A percentile compares a stretch with the other conserved stretches of the same genome.
Evolutionary conservation across 2,329 filamentous ascomycete species (phyloP).

Genomic region (Arthrobotrys conoides): DNA sequence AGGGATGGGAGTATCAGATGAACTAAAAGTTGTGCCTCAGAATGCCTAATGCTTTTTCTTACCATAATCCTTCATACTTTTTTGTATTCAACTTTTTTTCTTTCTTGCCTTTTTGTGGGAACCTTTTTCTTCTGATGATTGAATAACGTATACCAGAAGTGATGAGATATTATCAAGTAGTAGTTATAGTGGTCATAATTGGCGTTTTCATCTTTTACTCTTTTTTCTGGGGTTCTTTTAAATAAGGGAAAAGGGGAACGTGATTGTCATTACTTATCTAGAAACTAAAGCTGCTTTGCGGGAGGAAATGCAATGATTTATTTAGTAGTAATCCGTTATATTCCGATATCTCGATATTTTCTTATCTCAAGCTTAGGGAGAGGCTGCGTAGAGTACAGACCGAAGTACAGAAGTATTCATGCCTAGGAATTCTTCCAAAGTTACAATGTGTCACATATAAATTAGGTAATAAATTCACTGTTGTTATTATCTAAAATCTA

Average conservation of each 20-base stretch:
- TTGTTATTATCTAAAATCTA: too few relatives aligned
- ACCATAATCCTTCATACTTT: not conserved
- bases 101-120: conserved; percentile 1
- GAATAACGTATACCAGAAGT: conserved; percentile 17
- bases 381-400: too few relatives aligned
- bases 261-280: conserved; percentile 7
- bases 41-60: not conserved
- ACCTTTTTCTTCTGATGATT: not conserved
- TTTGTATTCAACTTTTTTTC: not conserved
- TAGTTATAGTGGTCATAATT: conserved; percentile 24
- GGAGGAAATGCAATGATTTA: not conserved
- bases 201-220: conserved; percentile 1
- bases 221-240: not conserved
- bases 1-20: conserved; percentile 82
- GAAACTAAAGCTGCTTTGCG: not conserved
- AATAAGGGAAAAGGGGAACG: not conserved
- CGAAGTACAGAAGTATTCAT: too few relatives aligned
- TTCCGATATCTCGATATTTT: too few relatives aligned
- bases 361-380: too few relatives aligned
- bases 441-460: too few relatives aligned
- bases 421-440: too few relatives aligned
- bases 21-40: conserved; percentile 14
- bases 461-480: too few relatives aligned
- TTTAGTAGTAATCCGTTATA: too few relatives aligned
- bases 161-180: conserved; percentile 1